Conservation (phyloP, 1,284 basidiomycete genomes). For the Chalciporus sp. region DNA sequence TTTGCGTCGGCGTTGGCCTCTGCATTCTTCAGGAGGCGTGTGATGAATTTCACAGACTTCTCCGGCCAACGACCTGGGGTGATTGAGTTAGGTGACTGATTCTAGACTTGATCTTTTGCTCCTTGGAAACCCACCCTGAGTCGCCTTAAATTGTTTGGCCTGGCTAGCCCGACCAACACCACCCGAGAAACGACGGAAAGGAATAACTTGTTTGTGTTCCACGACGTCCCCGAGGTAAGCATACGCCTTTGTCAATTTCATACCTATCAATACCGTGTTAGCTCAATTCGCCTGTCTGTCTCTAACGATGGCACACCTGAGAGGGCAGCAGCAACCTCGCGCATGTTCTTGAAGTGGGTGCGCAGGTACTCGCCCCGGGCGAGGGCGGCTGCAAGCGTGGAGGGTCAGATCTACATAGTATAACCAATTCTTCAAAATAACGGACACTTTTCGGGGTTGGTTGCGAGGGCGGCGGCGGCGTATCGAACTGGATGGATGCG, state of each 20-base stretch:
- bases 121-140: constrained; percentile 73
- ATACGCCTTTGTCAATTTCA: constrained; percentile 96
- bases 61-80: constrained; percentile 97
- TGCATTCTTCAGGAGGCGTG: constrained; percentile 96
- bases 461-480: constrained; percentile 81
- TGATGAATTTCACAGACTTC: constrained; percentile 97
- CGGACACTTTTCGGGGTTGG: constrained; percentile 93
- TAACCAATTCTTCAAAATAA: constrained; percentile 21
- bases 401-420: constrained; percentile 12
- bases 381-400: constrained; percentile 66
- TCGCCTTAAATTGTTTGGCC: constrained; percentile 97
- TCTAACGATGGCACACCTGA: constrained; percentile 55
- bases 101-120: not conserved
- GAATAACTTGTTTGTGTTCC: constrained; percentile 97
- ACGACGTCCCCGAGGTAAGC: constrained; percentile 92
- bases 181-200: constrained; percentile 96
- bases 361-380: constrained; percentile 97
- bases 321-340: constrained; percentile 89
- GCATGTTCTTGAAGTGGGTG: constrained; percentile 99
- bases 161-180: constrained; percentile 97
- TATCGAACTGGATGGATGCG: constrained; percentile 71
- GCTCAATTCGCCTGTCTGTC: not conserved
- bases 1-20: constrained; percentile 99
- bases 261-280: constrained; percentile 52
- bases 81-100: constrained; percentile 1